Evolutionary conservation across 768 basidiomycete genomes (phyloP).

Genomic region (Boletus coccyginus): DNA sequence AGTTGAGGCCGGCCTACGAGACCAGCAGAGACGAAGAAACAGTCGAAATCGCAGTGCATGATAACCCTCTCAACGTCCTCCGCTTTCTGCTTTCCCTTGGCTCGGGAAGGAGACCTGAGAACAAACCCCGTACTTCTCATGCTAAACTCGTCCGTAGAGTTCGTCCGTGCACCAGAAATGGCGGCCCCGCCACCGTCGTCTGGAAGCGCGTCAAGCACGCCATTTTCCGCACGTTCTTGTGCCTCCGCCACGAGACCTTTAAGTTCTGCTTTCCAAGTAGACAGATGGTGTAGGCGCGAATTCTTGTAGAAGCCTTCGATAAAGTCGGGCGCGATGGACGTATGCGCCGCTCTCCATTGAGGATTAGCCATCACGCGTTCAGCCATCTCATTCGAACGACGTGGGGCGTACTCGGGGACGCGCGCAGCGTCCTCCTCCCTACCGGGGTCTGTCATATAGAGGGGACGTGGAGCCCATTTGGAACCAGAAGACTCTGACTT

Average conservation of each 20-base stretch:
- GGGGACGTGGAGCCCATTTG: constrained; percentile 18
- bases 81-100: constrained; percentile 52
- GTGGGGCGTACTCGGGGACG: constrained; percentile 64
- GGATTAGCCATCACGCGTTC: constrained; percentile 78
- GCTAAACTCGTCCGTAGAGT: constrained; percentile 35
- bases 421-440: constrained; percentile 42
- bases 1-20: constrained; percentile 76
- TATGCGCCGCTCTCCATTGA: constrained; percentile 85
- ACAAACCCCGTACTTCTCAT: constrained; percentile 53
- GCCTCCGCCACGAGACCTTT: constrained; percentile 76
- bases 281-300: constrained; percentile 89
- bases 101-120: constrained; percentile 45
- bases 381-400: constrained; percentile 68
- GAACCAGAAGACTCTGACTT: neutral
- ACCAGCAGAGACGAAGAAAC: constrained; percentile 95
- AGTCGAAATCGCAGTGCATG: constrained; percentile 96
- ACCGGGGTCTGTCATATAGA: constrained; percentile 42
- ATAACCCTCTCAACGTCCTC: constrained; percentile 58
- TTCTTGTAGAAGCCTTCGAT: constrained; percentile 83
- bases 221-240: constrained; percentile 62
- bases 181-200: neutral
- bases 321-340: constrained; percentile 82
- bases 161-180: neutral
- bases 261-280: constrained; percentile 91
- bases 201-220: constrained; percentile 11